A percentile compares a stretch with the other conserved stretches of the same genome.
Evolutionary conservation across 192 early-diverging fungal genomes (phyloP).

Genomic region (Phycomyces nitens): DNA sequence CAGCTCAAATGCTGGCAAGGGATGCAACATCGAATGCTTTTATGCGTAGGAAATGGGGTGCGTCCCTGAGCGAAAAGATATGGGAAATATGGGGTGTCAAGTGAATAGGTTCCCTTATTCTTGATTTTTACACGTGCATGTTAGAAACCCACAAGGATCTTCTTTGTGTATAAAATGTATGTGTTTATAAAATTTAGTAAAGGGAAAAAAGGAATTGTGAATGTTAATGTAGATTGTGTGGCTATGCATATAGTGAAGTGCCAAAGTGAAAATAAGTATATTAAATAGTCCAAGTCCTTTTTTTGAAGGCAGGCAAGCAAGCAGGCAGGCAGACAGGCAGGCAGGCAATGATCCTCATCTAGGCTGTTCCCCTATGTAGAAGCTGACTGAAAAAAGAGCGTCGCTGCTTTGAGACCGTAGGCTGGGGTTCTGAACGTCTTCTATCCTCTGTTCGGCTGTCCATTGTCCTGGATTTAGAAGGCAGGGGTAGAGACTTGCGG

Average conservation of each 20-base stretch:
- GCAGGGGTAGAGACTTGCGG: constrained; percentile 2
- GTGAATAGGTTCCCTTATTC: constrained; percentile 34
- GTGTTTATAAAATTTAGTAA: background rate
- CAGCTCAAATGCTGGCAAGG: constrained; percentile 48
- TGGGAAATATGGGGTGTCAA: constrained; percentile 55
- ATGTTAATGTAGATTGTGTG: background rate
- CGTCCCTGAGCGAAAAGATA: constrained; percentile 48
- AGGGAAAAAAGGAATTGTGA: background rate
- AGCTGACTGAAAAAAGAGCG: background rate
- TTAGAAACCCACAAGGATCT: too few species aligned
- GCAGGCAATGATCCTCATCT: background rate
- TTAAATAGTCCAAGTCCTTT: background rate
- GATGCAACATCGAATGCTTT: constrained; percentile 34
- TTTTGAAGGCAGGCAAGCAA: background rate
- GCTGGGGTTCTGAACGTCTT: background rate
- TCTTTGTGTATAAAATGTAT: constrained; percentile 2
- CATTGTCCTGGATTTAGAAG: background rate
- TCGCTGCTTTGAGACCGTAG: background rate
- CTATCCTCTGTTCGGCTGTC: background rate
- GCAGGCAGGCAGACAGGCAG: background rate
- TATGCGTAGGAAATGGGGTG: constrained; percentile 48
- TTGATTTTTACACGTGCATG: background rate
- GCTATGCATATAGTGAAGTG: background rate
- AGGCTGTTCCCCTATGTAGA: constrained; percentile 1
- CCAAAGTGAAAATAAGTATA: too few species aligned